Conservation (phyloP, 169 alveolate genomes). For the Plasmodium gonderi region DNA sequence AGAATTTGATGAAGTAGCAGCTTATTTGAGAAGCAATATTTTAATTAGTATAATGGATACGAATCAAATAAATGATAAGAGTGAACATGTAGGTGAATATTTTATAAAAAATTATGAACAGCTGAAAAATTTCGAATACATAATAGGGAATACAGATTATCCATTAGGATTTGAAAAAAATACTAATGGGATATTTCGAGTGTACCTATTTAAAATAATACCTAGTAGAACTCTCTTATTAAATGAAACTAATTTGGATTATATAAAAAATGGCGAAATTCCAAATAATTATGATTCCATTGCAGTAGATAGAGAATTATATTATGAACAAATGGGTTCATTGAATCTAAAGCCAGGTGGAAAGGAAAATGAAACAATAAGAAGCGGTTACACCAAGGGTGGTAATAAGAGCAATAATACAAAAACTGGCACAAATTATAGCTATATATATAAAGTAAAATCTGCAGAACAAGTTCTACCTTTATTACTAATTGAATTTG, state of each 20-base stretch:
- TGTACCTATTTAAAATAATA: conserved; percentile 48
- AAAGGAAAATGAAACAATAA: background rate
- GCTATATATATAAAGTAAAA: conserved; percentile 80
- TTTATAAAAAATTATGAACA: conserved; percentile 46
- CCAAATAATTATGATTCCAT: conserved; percentile 66
- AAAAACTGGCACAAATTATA: background rate
- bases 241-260: conserved; percentile 23
- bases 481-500: conserved; percentile 79
- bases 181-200: conserved; percentile 36
- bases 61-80: conserved; percentile 22
- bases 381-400: background rate
- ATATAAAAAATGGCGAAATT: conserved; percentile 1
- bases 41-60: conserved; percentile 55
- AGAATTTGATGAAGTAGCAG: conserved; percentile 40
- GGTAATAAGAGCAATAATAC: background rate
- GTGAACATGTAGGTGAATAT: conserved; percentile 29
- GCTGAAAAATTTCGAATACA: conserved; percentile 5
- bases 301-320: conserved; percentile 39
- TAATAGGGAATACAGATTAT: conserved; percentile 53
- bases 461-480: conserved; percentile 85
- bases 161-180: conserved; percentile 70
- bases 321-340: background rate
- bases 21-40: conserved; percentile 33
- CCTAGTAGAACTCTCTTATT: conserved; percentile 54
- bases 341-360: background rate